Conservation (phyloP, 169 alveolate genomes). For the Plasmodium relictum region DNA sequence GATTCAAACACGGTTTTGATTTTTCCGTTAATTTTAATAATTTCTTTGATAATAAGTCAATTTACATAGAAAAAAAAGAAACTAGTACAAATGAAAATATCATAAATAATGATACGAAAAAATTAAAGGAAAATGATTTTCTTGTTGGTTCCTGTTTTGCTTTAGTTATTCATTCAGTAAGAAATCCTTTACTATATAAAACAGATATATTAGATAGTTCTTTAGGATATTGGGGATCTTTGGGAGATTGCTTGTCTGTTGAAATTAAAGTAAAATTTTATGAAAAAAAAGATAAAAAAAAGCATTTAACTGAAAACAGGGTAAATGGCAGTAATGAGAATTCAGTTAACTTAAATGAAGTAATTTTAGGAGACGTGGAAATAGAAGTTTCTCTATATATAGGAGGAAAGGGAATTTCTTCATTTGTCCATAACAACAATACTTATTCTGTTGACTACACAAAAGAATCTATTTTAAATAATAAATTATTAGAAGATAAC, state of each 20-base stretch:
- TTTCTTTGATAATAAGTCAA: constrained; percentile 61
- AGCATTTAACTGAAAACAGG: neutral
- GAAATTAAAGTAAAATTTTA: constrained; percentile 77
- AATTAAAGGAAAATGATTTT: constrained; percentile 34
- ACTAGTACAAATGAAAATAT: neutral
- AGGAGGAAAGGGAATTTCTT: constrained; percentile 77
- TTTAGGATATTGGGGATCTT: constrained; percentile 72
- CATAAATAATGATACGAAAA: neutral
- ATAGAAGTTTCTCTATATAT: constrained; percentile 69
- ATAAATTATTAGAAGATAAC: constrained; percentile 44
- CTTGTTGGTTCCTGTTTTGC: constrained; percentile 73
- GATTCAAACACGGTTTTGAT: constrained; percentile 77
- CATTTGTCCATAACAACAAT: constrained; percentile 73
- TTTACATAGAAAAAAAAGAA: neutral
- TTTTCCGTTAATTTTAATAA: constrained; percentile 77
- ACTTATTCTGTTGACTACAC: constrained; percentile 67
- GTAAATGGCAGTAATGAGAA: constrained; percentile 1
- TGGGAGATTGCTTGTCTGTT: constrained; percentile 77
- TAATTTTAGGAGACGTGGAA: constrained; percentile 73
- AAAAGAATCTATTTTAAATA: constrained; percentile 59
- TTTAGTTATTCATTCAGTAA: constrained; percentile 75
- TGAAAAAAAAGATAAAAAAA: constrained; percentile 29
- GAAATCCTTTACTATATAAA: constrained; percentile 69
- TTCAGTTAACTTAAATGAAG: constrained; percentile 3
- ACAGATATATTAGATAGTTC: constrained; percentile 51